These are phyloP conservation scores for Podila clonocystis DNA, from an alignment of 192 early-diverging fungal species.

Conservation along the genomic window DNA sequence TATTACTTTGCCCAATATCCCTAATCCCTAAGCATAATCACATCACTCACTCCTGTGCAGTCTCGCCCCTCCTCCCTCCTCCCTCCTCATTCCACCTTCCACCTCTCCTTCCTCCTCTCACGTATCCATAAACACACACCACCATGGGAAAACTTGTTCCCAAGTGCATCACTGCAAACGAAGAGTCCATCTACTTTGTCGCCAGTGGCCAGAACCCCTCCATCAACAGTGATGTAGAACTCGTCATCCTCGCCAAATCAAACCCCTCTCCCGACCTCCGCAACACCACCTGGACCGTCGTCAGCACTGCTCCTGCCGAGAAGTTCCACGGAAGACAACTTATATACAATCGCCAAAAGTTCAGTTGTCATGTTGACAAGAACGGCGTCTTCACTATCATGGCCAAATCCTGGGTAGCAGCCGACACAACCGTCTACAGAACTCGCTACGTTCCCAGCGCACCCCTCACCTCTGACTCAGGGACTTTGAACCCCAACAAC, in stretches of 20 bases:
- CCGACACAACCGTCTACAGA: too few species aligned
- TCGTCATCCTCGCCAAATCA: neutral
- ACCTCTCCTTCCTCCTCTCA: neutral
- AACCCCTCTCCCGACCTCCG: neutral
- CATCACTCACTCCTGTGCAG: too few species aligned
- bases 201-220: neutral
- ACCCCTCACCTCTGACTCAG: too few species aligned
- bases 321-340: neutral
- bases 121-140: neutral
- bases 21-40: too few species aligned
- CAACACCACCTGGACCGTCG: neutral
- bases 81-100: neutral
- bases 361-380: too few species aligned
- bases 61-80: neutral
- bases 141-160: neutral
- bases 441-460: too few species aligned
- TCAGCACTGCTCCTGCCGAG: neutral
- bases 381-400: too few species aligned
- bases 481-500: neutral
- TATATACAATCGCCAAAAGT: neutral
- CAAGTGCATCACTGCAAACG: neutral
- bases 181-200: neutral
- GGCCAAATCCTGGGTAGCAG: too few species aligned
- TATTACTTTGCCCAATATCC: too few species aligned
- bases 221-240: neutral